Evolutionary conservation across 352 stramenopile genomes (phyloP).

Genomic region (Globisporangium heterothallicum): DNA sequence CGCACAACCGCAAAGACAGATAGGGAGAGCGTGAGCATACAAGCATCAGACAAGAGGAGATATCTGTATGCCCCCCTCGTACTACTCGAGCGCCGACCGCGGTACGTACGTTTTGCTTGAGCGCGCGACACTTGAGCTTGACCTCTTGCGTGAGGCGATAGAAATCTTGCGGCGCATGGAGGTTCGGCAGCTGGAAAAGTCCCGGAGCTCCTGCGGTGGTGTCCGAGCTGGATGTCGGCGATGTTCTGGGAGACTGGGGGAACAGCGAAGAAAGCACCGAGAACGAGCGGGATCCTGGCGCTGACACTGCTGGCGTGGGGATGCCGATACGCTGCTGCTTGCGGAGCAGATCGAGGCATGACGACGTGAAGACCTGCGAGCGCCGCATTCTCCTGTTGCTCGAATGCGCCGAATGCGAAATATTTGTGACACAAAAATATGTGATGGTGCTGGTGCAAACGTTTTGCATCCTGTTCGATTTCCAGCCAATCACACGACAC

Average conservation of each 20-base stretch:
- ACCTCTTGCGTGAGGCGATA: conserved; percentile 43
- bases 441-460: too few relatives aligned
- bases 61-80: too few relatives aligned
- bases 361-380: neutral
- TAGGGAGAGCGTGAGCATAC: neutral
- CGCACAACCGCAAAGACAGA: neutral
- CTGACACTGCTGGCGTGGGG: neutral
- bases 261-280: conserved; percentile 16
- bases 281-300: neutral
- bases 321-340: neutral
- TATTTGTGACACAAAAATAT: neutral
- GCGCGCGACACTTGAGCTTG: conserved; percentile 45
- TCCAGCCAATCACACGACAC: neutral
- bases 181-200: conserved; percentile 65
- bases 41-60: too few relatives aligned
- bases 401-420: neutral
- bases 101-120: conserved; percentile 55
- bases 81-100: too few relatives aligned
- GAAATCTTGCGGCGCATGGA: conserved; percentile 62
- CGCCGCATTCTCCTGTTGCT: neutral
- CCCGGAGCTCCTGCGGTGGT: conserved; percentile 21
- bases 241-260: conserved; percentile 1
- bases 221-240: neutral
- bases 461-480: neutral
- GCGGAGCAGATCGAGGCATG: neutral